Percentiles rank a stretch among this genome's conserved stretches.
These are phyloP conservation scores for Torulaspora microellipsoides DNA, from an alignment of 805 yeast genomes.

Conservation along the genomic window DNA sequence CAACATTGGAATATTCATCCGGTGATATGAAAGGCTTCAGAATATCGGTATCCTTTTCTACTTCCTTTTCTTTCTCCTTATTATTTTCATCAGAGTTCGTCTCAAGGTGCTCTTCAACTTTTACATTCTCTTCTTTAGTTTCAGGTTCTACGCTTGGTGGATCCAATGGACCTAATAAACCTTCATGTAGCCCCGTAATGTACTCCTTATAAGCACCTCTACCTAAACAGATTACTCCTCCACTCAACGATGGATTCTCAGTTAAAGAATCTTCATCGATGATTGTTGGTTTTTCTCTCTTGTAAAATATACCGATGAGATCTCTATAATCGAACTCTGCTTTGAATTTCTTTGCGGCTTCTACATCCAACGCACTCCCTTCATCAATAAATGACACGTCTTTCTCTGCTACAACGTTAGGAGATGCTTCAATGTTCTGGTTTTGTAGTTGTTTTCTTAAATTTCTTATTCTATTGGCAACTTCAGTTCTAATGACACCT, in stretches of 20 bases:
- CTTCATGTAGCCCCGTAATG: slow-evolving; percentile 86
- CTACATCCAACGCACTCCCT: slow-evolving; percentile 20
- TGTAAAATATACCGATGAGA: slow-evolving; percentile 55
- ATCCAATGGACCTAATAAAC: slow-evolving; percentile 84
- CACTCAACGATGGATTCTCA: slow-evolving; percentile 46
- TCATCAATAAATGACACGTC: slow-evolving; percentile 6
- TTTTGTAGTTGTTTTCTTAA: slow-evolving; percentile 48
- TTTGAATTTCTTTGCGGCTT: slow-evolving; percentile 24
- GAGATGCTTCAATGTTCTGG: slow-evolving; percentile 21
- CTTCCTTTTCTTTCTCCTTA: slow-evolving; percentile 10
- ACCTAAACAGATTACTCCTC: slow-evolving; percentile 90
- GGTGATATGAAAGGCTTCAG: slow-evolving; percentile 61
- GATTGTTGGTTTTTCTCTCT: slow-evolving; percentile 29
- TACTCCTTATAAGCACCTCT: slow-evolving; percentile 96
- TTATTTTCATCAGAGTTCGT: slow-evolving; percentile 13
- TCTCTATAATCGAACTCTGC: slow-evolving; percentile 39
- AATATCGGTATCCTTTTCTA: slow-evolving; percentile 29
- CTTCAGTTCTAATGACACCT: slow-evolving; percentile 78
- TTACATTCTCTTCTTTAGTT: slow-evolving; percentile 4
- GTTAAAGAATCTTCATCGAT: slow-evolving; percentile 46
- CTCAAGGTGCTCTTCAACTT: neutral
- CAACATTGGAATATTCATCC: slow-evolving; percentile 49
- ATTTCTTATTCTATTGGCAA: slow-evolving; percentile 77
- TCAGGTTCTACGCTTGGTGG: slow-evolving; percentile 35
- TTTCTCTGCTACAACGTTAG: slow-evolving; percentile 17